Percentiles rank a stretch among this genome's conserved stretches.
Conservation (phyloP, 2,329 filamentous ascomycete genomes). For the Sporothrix schenckii region DNA sequence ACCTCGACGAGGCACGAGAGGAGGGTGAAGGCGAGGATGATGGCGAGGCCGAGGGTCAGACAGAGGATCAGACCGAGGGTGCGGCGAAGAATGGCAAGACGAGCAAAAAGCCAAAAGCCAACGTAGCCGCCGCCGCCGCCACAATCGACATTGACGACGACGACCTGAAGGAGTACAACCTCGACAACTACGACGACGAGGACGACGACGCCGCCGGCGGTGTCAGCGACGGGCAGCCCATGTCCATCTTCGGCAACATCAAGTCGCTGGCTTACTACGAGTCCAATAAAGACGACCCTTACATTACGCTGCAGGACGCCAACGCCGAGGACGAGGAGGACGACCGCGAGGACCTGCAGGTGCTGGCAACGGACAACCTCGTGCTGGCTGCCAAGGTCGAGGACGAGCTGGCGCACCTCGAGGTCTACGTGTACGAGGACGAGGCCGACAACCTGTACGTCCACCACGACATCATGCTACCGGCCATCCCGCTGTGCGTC, state of each 20-base stretch:
- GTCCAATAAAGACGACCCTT: conserved; percentile 92
- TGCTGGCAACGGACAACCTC: conserved; percentile 89
- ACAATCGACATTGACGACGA: conserved; percentile 67
- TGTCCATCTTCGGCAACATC: conserved; percentile 94
- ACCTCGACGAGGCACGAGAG: conserved; percentile 70
- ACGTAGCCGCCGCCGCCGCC: conserved; percentile 42
- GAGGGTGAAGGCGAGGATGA: conserved; percentile 34
- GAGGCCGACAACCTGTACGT: conserved; percentile 95
- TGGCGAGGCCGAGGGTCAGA: conserved; percentile 33
- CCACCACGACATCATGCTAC: conserved; percentile 99
- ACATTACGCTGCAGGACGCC: conserved; percentile 81
- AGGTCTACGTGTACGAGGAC: conserved; percentile 98
- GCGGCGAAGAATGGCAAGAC: conserved; percentile 39
- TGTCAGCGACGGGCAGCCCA: conserved; percentile 54
- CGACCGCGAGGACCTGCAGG: conserved; percentile 90
- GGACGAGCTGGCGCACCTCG: conserved; percentile 93
- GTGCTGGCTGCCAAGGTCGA: conserved; percentile 91
- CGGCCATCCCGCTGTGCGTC: conserved; percentile 89
- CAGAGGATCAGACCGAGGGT: conserved; percentile 29
- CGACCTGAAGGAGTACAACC: conserved; percentile 92
- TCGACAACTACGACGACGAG: conserved; percentile 94
- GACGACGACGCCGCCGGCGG: conserved; percentile 62
- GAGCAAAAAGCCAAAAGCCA: conserved; percentile 41
- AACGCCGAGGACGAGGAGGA: conserved; percentile 73
- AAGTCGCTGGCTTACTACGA: conserved; percentile 93